Evolutionary conservation across 495 filamentous ascomycete species (phyloP).

Genomic region (Aspergillus wentii): DNA sequence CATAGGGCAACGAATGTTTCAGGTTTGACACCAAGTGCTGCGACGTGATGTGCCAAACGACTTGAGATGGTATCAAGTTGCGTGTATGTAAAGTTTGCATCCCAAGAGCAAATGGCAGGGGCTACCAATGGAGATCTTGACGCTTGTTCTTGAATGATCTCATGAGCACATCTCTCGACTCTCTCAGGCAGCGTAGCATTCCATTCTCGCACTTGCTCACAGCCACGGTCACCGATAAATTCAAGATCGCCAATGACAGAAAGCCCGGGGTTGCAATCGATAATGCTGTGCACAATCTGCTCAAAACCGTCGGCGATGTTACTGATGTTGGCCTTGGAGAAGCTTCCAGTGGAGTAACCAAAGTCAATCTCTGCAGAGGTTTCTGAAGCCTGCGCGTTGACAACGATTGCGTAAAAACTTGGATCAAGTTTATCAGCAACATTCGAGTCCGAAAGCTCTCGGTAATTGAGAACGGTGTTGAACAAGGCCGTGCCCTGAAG

Average conservation of each 20-base stretch:
- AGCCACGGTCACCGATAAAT: background rate
- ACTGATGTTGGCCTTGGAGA: conserved; percentile 29
- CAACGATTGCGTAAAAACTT: conserved; percentile 50
- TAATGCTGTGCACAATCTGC: conserved; percentile 30
- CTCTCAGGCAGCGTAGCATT: background rate
- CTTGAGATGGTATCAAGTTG: too few species aligned
- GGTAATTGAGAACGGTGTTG: conserved; percentile 47
- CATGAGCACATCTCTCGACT: background rate
- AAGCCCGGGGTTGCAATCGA: conserved; percentile 25
- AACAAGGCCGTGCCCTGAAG: conserved; percentile 37
- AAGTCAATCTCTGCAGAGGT: conserved; percentile 30
- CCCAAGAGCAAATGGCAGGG: background rate
- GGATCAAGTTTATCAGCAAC: conserved; percentile 5
- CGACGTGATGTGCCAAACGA: too few species aligned
- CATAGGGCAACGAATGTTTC: background rate
- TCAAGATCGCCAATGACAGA: conserved; percentile 22
- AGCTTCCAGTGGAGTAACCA: conserved; percentile 29
- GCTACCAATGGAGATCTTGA: background rate
- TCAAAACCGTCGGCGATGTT: conserved; percentile 36
- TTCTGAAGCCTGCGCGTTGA: conserved; percentile 49
- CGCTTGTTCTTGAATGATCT: background rate
- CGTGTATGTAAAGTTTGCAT: background rate
- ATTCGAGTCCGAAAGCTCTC: conserved; percentile 5
- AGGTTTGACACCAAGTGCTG: too few species aligned
- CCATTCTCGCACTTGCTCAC: background rate